phyloP scores from a whole-genome alignment of 495 filamentous ascomycete species.

The Xylaria nigripes region DNA sequence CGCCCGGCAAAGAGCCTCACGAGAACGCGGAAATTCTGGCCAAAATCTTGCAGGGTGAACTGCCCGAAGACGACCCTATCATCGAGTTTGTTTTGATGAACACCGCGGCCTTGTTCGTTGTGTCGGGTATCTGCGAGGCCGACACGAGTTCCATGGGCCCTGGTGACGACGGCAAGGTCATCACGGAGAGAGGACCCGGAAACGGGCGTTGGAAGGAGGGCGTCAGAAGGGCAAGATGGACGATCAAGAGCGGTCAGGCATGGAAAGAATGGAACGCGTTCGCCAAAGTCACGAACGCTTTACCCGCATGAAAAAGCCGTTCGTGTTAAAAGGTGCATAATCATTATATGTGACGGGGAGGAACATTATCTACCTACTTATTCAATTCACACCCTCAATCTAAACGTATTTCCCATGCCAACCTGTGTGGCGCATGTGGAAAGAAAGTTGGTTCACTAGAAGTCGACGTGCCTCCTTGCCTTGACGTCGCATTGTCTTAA shows the following conservation, averaged over 20 bases:
- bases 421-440: too few species aligned
- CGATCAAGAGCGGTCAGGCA: conserved; percentile 71
- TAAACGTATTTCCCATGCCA: neutral
- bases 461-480: too few species aligned
- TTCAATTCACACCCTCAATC: too few species aligned
- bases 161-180: conserved; percentile 57
- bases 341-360: too few species aligned
- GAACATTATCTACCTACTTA: too few species aligned
- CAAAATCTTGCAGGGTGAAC: conserved; percentile 62
- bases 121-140: conserved; percentile 76
- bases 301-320: conserved; percentile 20
- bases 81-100: conserved; percentile 92
- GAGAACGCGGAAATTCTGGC: conserved; percentile 83
- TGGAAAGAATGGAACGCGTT: conserved; percentile 64
- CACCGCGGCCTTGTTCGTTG: conserved; percentile 76
- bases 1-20: conserved; percentile 71
- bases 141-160: conserved; percentile 65
- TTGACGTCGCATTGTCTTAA: neutral
- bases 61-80: conserved; percentile 70
- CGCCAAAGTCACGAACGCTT: conserved; percentile 48
- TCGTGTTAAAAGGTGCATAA: too few species aligned
- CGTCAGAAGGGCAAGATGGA: conserved; percentile 73
- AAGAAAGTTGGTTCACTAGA: too few species aligned
- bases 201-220: conserved; percentile 90
- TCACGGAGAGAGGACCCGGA: conserved; percentile 71